Base-by-base conservation (phyloP, 495 filamentous ascomycete species). In the Lindgomyces ingoldianus region DNA sequence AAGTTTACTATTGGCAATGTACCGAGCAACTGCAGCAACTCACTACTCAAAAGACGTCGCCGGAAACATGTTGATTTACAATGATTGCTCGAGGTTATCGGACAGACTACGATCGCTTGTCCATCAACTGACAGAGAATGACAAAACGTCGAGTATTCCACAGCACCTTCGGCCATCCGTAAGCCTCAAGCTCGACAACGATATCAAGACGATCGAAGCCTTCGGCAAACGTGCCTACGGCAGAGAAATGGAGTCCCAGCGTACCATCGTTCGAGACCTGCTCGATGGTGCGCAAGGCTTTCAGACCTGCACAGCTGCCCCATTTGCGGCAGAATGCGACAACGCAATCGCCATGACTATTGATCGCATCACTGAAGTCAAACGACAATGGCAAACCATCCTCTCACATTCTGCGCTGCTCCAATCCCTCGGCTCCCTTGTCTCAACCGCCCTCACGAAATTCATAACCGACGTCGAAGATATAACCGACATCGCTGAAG, bases 21-120 rank as follows among this genome's bases (percentile, higher is more conserved):
- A 93, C 76, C 88, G 95, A 50, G 92, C 94, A 12, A 86, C 90
- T 1, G 89, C 91, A 3, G 85, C 91, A 2, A 84, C 86, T 10
- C 91, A 90, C 72, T 99, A 99, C 75, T 67, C 81, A 46, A 79
- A 80, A 21, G 79, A 86, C 39, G 74, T 77, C 19, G 83, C 86
- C 25, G 91, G 91, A 3, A 90, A 89, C 69, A 94, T 96, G 90
- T 91, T 88, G 65, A 81, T 96, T 45, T 99, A 98, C 74, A 98
- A 99, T 69, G 94, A 99, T 72, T 85, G 89, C 50, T 78, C 83
- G 25, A 93, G 91, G 68, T 81, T 98, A 1, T 82, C 90, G 0
- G 86, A 89, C 56, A 79, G 82, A 30, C 82, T 98, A n/a, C 77
- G 79, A n/a, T 75, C 84, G 12, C 79, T 91, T 46, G 67, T 80